A percentile compares a stretch with the other conserved stretches of the same genome.
These are phyloP conservation scores for Sphaerobolus stellatus DNA, from an alignment of 1,284 basidiomycete genomes.

Conservation along the genomic window DNA sequence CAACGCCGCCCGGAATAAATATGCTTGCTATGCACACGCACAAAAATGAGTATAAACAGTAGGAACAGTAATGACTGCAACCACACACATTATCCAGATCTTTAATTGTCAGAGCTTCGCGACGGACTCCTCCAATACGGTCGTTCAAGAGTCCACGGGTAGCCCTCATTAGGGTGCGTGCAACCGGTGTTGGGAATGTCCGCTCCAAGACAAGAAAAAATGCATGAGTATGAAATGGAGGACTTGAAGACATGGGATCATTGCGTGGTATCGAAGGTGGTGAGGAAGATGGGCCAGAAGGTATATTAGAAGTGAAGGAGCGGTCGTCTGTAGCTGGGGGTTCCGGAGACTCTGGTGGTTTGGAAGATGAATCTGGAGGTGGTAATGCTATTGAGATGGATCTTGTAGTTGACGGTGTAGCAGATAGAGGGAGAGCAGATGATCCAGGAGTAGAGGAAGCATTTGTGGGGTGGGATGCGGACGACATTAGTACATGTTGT, in stretches of 20 bases:
- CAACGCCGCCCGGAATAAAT: constrained; percentile 91
- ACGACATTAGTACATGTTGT: too few relatives aligned
- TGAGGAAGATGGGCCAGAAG: constrained; percentile 11
- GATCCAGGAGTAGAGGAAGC: constrained; percentile 3
- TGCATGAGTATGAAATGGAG: constrained; percentile 31
- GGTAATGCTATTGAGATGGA: constrained; percentile 26
- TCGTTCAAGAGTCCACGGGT: constrained; percentile 79
- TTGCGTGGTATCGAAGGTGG: neutral
- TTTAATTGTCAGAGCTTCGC: constrained; percentile 76
- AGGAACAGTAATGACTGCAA: neutral
- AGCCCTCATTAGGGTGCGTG: constrained; percentile 83
- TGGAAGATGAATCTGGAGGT: constrained; percentile 33
- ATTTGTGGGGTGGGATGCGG: neutral
- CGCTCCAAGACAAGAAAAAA: constrained; percentile 68
- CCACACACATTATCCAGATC: constrained; percentile 87
- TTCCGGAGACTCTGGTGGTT: constrained; percentile 16
- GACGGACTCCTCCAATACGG: constrained; percentile 70
- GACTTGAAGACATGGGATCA: constrained; percentile 7
- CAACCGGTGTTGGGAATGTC: constrained; percentile 67
- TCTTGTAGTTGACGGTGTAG: constrained; percentile 4
- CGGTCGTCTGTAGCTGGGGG: constrained; percentile 11
- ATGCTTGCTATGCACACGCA: constrained; percentile 71
- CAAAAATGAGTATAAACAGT: constrained; percentile 9
- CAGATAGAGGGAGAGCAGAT: neutral
- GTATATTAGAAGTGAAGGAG: constrained; percentile 9